Conservation (phyloP, 768 basidiomycete genomes). For the Tubosaeta sp. region DNA sequence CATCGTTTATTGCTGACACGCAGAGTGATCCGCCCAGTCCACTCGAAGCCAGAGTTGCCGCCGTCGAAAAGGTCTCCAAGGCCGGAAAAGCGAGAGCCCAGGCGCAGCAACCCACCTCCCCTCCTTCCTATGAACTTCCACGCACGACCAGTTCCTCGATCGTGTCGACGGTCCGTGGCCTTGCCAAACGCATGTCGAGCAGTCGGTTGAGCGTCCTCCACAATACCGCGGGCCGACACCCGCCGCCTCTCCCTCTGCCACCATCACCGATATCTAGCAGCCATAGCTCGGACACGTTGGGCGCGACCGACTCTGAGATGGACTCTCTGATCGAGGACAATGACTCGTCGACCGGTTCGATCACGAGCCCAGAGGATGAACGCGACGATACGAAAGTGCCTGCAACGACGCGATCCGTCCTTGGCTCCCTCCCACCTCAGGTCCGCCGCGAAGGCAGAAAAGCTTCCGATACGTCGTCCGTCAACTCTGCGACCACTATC, state of each 20-base stretch:
- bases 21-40: constrained; percentile 20
- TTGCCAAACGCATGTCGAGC: constrained; percentile 54
- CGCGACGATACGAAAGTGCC: constrained; percentile 25
- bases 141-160: constrained; percentile 34
- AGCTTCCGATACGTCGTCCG: constrained; percentile 30
- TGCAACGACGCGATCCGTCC: constrained; percentile 38
- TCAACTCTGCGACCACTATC: constrained; percentile 34
- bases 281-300: constrained; percentile 43
- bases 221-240: constrained; percentile 14
- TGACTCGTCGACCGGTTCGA: constrained; percentile 51
- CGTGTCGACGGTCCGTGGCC: constrained; percentile 53
- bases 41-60: constrained; percentile 46
- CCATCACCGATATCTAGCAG: constrained; percentile 35
- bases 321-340: constrained; percentile 62
- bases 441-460: constrained; percentile 40
- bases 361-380: constrained; percentile 47
- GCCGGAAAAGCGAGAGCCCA: constrained; percentile 52
- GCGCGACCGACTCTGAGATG: constrained; percentile 52
- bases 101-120: constrained; percentile 42
- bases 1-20: constrained; percentile 52
- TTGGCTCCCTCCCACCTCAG: constrained; percentile 45
- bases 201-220: constrained; percentile 34
- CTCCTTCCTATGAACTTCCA: constrained; percentile 36
- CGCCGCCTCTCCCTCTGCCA: constrained; percentile 10
- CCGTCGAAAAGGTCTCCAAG: constrained; percentile 51